These are phyloP conservation scores for Inosperma sp. DNA, from an alignment of 768 basidiomycete genomes.

Conservation along the genomic window DNA sequence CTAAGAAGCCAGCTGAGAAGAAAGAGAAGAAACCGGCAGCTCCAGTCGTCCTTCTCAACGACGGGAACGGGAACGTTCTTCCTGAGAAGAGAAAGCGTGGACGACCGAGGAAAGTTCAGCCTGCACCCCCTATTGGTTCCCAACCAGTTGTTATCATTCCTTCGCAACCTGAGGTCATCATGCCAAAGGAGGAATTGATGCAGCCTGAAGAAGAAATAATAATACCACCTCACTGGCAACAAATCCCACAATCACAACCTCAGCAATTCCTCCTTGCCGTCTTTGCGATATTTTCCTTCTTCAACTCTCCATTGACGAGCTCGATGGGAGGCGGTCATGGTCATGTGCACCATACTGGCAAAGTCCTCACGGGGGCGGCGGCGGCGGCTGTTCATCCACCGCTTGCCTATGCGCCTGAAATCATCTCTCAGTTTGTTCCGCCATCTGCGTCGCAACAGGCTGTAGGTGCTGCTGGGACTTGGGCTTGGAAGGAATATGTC, in stretches of 20 bases:
- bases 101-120: conserved; percentile 67
- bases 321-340: conserved; percentile 17
- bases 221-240: conserved; percentile 11
- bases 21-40: conserved; percentile 36
- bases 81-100: conserved; percentile 84
- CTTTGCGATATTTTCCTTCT: conserved; percentile 83
- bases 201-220: conserved; percentile 5
- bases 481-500: conserved; percentile 47
- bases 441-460: conserved; percentile 23
- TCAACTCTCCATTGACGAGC: conserved; percentile 63
- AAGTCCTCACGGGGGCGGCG: conserved; percentile 51
- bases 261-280: conserved; percentile 76
- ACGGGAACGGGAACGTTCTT: conserved; percentile 24
- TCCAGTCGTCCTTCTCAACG: conserved; percentile 23
- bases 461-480: conserved; percentile 17
- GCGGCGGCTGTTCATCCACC: conserved; percentile 34
- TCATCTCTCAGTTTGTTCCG: conserved; percentile 25
- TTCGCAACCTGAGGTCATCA: no score
- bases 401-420: conserved; percentile 32
- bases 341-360: conserved; percentile 53
- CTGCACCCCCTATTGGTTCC: conserved; percentile 34
- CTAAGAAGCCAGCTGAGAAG: conserved; percentile 42
- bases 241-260: conserved; percentile 29
- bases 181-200: no score
- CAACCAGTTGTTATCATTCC: conserved; percentile 19